phyloP scores from a whole-genome alignment of 108 stramenopile species.

The Cyclotella distinguenda region DNA sequence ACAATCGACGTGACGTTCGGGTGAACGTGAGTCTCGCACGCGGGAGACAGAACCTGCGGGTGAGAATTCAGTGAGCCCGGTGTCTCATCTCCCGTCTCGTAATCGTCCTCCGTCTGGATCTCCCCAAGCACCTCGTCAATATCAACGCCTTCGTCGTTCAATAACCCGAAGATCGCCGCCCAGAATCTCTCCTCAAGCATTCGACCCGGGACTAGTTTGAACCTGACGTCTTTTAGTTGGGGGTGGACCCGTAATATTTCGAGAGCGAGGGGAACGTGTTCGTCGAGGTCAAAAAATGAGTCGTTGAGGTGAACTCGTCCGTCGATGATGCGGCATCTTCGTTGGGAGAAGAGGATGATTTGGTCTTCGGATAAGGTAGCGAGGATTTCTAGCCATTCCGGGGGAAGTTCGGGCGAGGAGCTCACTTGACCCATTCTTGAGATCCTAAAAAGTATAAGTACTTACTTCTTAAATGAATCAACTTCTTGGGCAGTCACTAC shows the following conservation, averaged over 20 bases:
- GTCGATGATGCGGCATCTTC: conserved; percentile 8
- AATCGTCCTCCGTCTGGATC: conserved; percentile 20
- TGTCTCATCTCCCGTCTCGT: conserved; percentile 18
- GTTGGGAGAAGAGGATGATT: conserved; percentile 24
- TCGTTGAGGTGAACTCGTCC: conserved; percentile 24
- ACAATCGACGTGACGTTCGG: no score
- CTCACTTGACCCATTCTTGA: conserved; percentile 14
- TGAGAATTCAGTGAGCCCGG: background rate
- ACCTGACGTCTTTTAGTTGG: conserved; percentile 39
- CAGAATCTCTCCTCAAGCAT: conserved; percentile 43
- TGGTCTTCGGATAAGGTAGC: conserved; percentile 30
- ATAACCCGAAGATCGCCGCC: conserved; percentile 33
- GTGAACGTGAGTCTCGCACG: no score
- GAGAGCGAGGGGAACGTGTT: conserved; percentile 29
- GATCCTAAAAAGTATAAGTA: no score
- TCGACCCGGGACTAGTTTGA: conserved; percentile 40
- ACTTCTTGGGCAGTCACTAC: no score
- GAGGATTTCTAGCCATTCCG: conserved; percentile 30
- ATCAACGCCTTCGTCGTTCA: conserved; percentile 29
- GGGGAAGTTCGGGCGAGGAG: conserved; percentile 30
- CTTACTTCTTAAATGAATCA: no score
- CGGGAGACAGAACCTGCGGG: background rate
- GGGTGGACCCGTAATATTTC: conserved; percentile 35
- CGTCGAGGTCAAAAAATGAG: conserved; percentile 37
- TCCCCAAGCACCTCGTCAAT: conserved; percentile 21